Evolutionary conservation across 371 early-diverging fungal genomes (phyloP).

Genomic region (Polyrhizophydium stewartii): DNA sequence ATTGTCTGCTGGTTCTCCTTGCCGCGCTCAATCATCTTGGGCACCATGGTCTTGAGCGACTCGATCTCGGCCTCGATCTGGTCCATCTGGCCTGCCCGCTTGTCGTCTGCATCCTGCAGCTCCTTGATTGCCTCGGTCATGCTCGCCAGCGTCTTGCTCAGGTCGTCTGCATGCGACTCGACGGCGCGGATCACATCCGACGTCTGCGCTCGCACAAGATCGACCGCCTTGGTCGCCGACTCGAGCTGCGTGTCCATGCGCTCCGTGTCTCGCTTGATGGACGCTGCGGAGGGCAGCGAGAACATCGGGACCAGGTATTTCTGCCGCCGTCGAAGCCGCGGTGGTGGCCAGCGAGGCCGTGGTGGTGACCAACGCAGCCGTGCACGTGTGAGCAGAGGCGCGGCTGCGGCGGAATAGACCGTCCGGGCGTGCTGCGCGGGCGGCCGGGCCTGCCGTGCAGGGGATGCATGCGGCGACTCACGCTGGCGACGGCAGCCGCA

Average conservation of each 20-base stretch:
- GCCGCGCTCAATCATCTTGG: conserved; percentile 71
- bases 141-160: conserved; percentile 62
- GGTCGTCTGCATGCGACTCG: conserved; percentile 66
- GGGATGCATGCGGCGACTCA: conserved; percentile 17
- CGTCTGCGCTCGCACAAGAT: conserved; percentile 16
- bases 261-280: conserved; percentile 67
- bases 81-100: conserved; percentile 67
- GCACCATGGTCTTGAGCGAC: conserved; percentile 66
- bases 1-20: conserved; percentile 67
- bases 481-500: conserved; percentile 72
- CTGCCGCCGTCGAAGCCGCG: conserved; percentile 32
- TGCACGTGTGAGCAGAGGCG: too few relatives aligned
- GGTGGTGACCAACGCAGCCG: too few relatives aligned
- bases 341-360: too few relatives aligned
- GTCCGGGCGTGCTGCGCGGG: too few relatives aligned
- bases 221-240: conserved; percentile 18
- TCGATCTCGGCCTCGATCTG: conserved; percentile 74
- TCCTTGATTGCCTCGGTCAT: conserved; percentile 64
- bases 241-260: conserved; percentile 68
- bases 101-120: conserved; percentile 65
- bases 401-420: too few relatives aligned
- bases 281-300: conserved; percentile 60
- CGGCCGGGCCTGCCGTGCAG: too few relatives aligned
- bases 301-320: conserved; percentile 65
- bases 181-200: conserved; percentile 51